Base-by-base conservation (phyloP, 106 monocot genomes). In the Dactylorhiza incarnata region DNA sequence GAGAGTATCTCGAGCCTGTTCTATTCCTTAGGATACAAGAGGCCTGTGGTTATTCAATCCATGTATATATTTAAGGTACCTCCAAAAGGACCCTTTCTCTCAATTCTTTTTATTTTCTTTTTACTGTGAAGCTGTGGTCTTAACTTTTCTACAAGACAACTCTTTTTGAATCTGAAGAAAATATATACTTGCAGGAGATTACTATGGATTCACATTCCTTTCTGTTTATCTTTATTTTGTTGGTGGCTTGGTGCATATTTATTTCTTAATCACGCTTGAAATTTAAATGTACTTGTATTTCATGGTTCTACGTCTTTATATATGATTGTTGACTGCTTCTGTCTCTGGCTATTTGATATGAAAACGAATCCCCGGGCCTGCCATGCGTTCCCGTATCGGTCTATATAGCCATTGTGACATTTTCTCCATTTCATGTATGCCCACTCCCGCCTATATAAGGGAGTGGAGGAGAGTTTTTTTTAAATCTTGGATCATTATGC, bases 21-120 rank as follows among this genome's bases (percentile, higher is more conserved):
- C 71, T 76, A 47, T 23, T 97, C 97, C 45, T 79, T 94, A 75
- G 82, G 78, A 70, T 87, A 94, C 80, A 89, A 81, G 84, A 91
- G 93, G 73, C 93, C 97, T 75, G 89, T 82, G 17, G 86, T 97
- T 77, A 88, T 97, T 52, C 97, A 97, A 49, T 97, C 97, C 15
- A 97, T 97, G 97, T 97, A 97, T 56, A 94, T 97, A 74, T 94
- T 97, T 82, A 97, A 97, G 93, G 97, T 97, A 87, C 29, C 6
- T 45, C 45, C 45, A 16, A 45, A 45, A 46, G 69, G 4, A 61
- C 23, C 9, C 25, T 11, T 65, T 65, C 26, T 65, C 26, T 25
- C 13, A 65, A 10, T 13, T 25, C 26, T 65, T 25, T 12, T 45
- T 11, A n/a, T 72, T 49, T 19, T 49, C 23, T 72, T 71, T 71